Base-by-base conservation (phyloP, 352 stramenopile genomes). In the Elongisporangium prolatum region DNA sequence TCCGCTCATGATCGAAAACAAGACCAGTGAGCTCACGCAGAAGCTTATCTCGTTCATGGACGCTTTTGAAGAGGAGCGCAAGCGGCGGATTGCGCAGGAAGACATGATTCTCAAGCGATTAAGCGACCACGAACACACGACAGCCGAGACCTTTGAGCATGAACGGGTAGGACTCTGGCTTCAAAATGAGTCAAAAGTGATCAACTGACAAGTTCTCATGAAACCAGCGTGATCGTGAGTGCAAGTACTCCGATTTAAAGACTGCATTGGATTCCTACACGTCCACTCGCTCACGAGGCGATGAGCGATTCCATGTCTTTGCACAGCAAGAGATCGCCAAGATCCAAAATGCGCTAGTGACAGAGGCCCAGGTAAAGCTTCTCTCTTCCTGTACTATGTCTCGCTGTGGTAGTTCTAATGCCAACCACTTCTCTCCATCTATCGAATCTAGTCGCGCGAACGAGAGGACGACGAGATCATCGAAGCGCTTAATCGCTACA, bases 391-490 rank as follows among this genome's bases (percentile, higher is more conserved):
- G 34, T 17, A 44, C 4, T 11, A 2, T 44, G 34, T 13, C 11
- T 17, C 11, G 34, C 10, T 44, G 34, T 4, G 34, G 34, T 17
- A 17, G 10, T 0, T 47, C 11, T 25, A 34, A 3, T 57, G 48
- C 14, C 48, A 22, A 8, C 20, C 9, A 38, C 17, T 51, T 9
- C 21, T 48, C 25, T n/a, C 49, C 37, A 4, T 54, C 1, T n/a
- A n/a, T 28, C n/a, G 1, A 5, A 22, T 13, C 24, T 52, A 87
- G 68, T 86, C 96, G 25, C 83, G 93, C 21, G 76, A 97, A 58
- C 68, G 79, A 24, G 86, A 96, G 64, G 95, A 98, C 77, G 88
- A 97, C 66, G 84, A 97, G 63, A 98, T 98, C 66, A 89, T 98
- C 17, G 83, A 93, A 54, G 91, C 89, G 34, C 82, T 98, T 58